phyloP scores from a whole-genome alignment of 305 asterid genomes.

The Rubia balearica region DNA sequence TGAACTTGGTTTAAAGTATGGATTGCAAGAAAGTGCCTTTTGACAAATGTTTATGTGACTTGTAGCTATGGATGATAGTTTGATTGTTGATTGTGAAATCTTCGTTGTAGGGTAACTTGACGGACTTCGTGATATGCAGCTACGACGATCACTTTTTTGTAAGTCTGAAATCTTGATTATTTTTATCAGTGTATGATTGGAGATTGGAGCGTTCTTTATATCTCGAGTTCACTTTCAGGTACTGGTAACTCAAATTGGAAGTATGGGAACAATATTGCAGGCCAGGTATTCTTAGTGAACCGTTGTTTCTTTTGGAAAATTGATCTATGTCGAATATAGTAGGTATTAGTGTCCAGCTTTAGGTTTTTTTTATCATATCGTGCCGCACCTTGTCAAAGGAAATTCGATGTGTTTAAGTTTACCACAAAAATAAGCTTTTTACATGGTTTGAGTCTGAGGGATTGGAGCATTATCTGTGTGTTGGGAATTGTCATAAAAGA shows the following conservation, averaged over 20 bases:
- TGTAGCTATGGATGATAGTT: background rate
- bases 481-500: background rate
- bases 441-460: background rate
- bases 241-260: slow-evolving; percentile 86
- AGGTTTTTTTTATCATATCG: background rate
- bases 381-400: background rate
- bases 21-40: background rate
- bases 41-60: background rate
- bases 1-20: background rate
- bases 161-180: slow-evolving; percentile 23
- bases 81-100: slow-evolving; percentile 4
- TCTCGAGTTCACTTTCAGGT: slow-evolving; percentile 39
- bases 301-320: background rate
- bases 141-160: slow-evolving; percentile 77
- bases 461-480: slow-evolving; percentile 4
- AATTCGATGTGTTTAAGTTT: background rate
- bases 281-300: slow-evolving; percentile 45
- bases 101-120: slow-evolving; percentile 51
- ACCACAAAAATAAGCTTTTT: background rate
- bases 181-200: background rate
- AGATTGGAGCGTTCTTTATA: background rate
- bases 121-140: slow-evolving; percentile 72
- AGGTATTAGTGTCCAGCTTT: background rate
- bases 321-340: background rate
- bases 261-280: slow-evolving; percentile 87